These are phyloP conservation scores for Aegilops tauschii DNA, from an alignment of 176 grass and related monocot genomes.

Conservation along the genomic window DNA sequence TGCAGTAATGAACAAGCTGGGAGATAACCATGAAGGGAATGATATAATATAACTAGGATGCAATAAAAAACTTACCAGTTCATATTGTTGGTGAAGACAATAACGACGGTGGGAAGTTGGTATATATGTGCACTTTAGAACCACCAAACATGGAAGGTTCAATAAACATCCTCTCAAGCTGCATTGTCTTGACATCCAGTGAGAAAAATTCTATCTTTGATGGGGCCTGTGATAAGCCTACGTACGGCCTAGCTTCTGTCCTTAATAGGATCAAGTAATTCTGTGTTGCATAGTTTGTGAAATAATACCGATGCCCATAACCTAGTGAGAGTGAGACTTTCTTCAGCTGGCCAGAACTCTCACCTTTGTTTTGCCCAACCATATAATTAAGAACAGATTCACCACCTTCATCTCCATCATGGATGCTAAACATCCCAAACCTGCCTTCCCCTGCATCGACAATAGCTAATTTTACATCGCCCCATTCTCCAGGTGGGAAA, in stretches of 20 bases:
- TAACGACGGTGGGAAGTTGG: not conserved
- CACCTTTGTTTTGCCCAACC: not conserved
- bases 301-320: too few relatives aligned
- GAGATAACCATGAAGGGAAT: not conserved
- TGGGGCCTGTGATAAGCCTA: too few relatives aligned
- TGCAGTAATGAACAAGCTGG: not conserved
- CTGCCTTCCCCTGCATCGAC: not conserved
- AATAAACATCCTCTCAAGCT: too few relatives aligned
- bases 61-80: not conserved
- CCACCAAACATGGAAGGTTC: too few relatives aligned
- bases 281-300: too few relatives aligned
- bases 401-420: not conserved
- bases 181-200: too few relatives aligned
- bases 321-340: too few relatives aligned
- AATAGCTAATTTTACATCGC: not conserved
- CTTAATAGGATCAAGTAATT: too few relatives aligned
- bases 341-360: too few relatives aligned
- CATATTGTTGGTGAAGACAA: constrained; percentile 6
- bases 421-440: not conserved
- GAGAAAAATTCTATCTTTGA: not conserved
- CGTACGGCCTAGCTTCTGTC: not conserved
- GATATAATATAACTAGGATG: not conserved
- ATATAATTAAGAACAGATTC: not conserved
- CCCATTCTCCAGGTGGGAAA: not conserved
- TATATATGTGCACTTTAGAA: too few relatives aligned